Evolutionary conservation across 2,329 filamentous ascomycete species (phyloP), one percentile per base, ranked within the genome.

Genomic region (Penicillium brasilianum): DNA sequence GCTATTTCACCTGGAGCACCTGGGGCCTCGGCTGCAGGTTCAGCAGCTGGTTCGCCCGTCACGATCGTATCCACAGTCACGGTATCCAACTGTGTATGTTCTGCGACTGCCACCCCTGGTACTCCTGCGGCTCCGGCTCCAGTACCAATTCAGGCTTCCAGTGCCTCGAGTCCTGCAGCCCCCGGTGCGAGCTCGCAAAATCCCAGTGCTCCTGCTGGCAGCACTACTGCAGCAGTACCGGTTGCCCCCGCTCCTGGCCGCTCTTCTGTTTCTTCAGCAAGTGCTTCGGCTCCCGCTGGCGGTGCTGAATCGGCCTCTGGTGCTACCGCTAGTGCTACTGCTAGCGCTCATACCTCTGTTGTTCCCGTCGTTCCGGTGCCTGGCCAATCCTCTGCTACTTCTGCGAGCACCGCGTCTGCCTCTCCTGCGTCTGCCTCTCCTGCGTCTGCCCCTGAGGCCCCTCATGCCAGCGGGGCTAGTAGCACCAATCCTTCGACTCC

Each of bases 1-100:
- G 49, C n/a, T n/a, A n/a, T n/a, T n/a, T n/a, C 25, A 28, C 25
- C 25, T 28, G 25, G 25, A 28, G 25, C 25, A 28, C 25, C 54
- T n/a, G n/a, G 20, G 8, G 39, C 36, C 18, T 32, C 58, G 1
- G 41, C 39, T 28, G 28, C 55, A 9, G 25, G 49, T 34, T 28
- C n/a, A n/a, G n/a, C n/a, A n/a, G n/a, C n/a, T n/a, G n/a, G 25
- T 28, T 18, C 59, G 22, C 58, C 61, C 25, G 53, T 57, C 25
- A 65, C 61, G 6, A 46, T 69, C 22, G 44, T 66, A 9, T 67
- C 60, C 20, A 71, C 67, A 18, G 51, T 70, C 20, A 70, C 67
- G 34, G 61, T 66, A 14, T 68, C 64, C 22, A 64, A 62, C 49
- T 70, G 69, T 57, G 59, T 58, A 44, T 66, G 67, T 32, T 28